These are phyloP conservation scores for Dictyostelium capitatum DNA, from an alignment of 78 protist genomes.

Conservation along the genomic window DNA sequence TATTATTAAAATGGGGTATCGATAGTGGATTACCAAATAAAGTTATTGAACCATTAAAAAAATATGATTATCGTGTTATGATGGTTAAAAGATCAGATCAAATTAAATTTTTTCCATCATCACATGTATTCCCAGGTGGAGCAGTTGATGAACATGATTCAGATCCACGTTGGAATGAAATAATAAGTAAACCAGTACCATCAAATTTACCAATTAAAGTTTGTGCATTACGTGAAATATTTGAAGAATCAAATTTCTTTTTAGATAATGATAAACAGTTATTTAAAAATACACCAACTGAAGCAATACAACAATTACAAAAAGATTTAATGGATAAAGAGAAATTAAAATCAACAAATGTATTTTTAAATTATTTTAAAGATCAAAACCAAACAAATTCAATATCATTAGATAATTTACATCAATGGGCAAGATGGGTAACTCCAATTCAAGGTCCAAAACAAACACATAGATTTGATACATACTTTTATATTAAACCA, in stretches of 20 bases:
- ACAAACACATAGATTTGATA: slow-evolving; percentile 44
- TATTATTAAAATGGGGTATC: slow-evolving; percentile 57
- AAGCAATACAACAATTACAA: background rate
- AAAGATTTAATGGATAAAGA: background rate
- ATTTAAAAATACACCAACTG: background rate
- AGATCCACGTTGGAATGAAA: background rate
- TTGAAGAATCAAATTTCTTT: slow-evolving; percentile 69
- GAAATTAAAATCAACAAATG: background rate
- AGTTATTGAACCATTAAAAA: background rate
- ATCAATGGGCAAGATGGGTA: slow-evolving; percentile 71
- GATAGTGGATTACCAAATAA: background rate
- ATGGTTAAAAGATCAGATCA: slow-evolving; percentile 57
- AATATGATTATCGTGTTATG: slow-evolving; percentile 66
- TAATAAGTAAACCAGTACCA: background rate
- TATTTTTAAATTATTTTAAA: background rate
- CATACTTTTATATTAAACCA: slow-evolving; percentile 49
- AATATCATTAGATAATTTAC: background rate
- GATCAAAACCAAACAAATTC: background rate
- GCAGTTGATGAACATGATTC: slow-evolving; percentile 31
- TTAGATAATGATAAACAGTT: slow-evolving; percentile 25
- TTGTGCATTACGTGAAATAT: slow-evolving; percentile 47
- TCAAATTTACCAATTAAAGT: slow-evolving; percentile 3
- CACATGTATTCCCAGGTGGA: slow-evolving; percentile 79
- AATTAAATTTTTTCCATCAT: slow-evolving; percentile 25
- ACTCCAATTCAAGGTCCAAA: slow-evolving; percentile 27